phyloP scores from a whole-genome alignment of 2,329 filamentous ascomycete species.

The Graphium sp. region DNA sequence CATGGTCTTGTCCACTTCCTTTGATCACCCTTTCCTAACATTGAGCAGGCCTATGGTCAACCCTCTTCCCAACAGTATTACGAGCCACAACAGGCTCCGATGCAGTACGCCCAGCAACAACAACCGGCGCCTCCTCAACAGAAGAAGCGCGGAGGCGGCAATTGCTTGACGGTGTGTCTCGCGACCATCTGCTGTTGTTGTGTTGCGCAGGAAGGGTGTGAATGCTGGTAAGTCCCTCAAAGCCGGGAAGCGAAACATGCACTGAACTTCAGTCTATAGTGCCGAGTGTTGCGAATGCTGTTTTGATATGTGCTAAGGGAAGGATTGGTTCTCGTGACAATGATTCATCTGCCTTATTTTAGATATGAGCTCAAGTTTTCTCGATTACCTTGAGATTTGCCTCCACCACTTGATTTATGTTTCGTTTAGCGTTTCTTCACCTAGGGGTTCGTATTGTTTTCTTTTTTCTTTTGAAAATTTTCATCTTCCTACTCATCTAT shows the following conservation, averaged over 20 bases:
- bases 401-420: too few species aligned
- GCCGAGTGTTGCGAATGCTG: conserved; percentile 23
- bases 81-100: conserved; percentile 18
- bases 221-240: conserved; percentile 23
- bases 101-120: conserved; percentile 16
- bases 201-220: conserved; percentile 29
- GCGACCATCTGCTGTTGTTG: conserved; percentile 33
- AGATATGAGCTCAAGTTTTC: too few species aligned
- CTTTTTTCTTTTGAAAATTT: too few species aligned
- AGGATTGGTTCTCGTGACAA: too few species aligned
- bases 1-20: conserved; percentile 13
- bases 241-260: too few species aligned
- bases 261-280: conserved; percentile 8
- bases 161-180: conserved; percentile 28
- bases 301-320: conserved; percentile 9
- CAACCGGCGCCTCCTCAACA: conserved; percentile 18
- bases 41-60: conserved; percentile 14
- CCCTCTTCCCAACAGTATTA: conserved; percentile 15
- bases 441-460: too few species aligned
- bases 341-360: too few species aligned
- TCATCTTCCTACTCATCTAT: too few species aligned
- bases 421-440: too few species aligned
- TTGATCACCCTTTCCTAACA: not conserved
- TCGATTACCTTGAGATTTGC: too few species aligned
- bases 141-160: conserved; percentile 17